Percentiles rank a stretch among this genome's conserved stretches.
Evolutionary conservation across 768 basidiomycete species (phyloP).

Genomic region (Chalciporus pseudorubinellus): DNA sequence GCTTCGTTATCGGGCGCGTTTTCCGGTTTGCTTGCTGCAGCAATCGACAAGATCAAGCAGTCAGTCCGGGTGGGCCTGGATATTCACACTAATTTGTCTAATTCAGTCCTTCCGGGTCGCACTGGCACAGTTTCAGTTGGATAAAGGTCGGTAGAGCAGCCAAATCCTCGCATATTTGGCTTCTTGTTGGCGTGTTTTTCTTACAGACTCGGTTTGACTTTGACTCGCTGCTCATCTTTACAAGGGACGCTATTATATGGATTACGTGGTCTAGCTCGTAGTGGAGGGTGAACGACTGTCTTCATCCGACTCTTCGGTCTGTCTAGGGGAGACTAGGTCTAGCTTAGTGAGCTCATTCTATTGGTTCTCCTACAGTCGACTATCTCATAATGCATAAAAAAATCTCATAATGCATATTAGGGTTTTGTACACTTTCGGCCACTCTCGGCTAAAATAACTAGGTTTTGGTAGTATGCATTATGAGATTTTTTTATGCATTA

Average conservation of each 20-base stretch:
- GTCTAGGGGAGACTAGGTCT: too few relatives aligned
- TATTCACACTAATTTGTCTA: constrained; percentile 47
- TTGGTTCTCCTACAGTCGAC: too few relatives aligned
- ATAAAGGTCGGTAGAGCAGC: constrained; percentile 48
- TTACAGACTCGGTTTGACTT: constrained; percentile 18
- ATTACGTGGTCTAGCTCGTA: too few relatives aligned
- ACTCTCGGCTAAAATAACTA: too few relatives aligned
- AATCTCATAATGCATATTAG: too few relatives aligned
- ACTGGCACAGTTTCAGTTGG: constrained; percentile 51
- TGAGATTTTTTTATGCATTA: too few relatives aligned
- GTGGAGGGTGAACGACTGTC: too few relatives aligned
- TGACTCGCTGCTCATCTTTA: not conserved
- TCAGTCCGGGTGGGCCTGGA: constrained; percentile 60
- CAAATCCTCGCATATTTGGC: constrained; percentile 52
- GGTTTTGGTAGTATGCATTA: too few relatives aligned
- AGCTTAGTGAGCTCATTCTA: constrained; percentile 20
- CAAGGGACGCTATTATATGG: constrained; percentile 17
- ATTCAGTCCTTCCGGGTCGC: not conserved
- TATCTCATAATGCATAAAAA: too few relatives aligned
- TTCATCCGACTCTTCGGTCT: too few relatives aligned
- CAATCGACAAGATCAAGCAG: constrained; percentile 57
- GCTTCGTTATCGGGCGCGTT: constrained; percentile 59
- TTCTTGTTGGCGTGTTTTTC: constrained; percentile 52
- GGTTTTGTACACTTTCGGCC: too few relatives aligned
- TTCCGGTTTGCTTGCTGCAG: constrained; percentile 62